Conservation (phyloP, 371 early-diverging fungal genomes). For the Actinomortierella ambigua region DNA sequence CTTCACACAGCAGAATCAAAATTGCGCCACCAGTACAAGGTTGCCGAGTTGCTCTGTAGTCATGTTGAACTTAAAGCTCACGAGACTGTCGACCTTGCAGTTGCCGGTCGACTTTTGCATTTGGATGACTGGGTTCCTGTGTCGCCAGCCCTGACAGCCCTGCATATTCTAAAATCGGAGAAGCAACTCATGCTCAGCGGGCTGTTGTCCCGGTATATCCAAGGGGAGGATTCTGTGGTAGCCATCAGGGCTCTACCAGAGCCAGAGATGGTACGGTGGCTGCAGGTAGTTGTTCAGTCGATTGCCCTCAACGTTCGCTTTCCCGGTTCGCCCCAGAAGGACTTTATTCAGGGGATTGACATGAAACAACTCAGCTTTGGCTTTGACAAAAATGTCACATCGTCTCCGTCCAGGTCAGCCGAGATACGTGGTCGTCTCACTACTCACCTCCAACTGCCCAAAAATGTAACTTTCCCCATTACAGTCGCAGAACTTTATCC, state of each 20-base stretch:
- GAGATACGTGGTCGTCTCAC: constrained; percentile 21
- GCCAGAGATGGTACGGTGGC: constrained; percentile 22
- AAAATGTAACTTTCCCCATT: constrained; percentile 44
- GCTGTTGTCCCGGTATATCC: constrained; percentile 35
- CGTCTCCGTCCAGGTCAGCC: constrained; percentile 11
- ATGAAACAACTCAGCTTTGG: constrained; percentile 32
- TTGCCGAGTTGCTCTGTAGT: constrained; percentile 28
- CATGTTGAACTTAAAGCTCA: constrained; percentile 23
- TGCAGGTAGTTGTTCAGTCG: constrained; percentile 21
- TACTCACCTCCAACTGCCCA: constrained; percentile 30
- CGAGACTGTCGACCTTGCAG: constrained; percentile 13
- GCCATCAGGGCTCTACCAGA: constrained; percentile 29
- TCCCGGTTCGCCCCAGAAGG: constrained; percentile 32
- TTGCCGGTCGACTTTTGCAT: constrained; percentile 37
- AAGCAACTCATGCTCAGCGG: constrained; percentile 31
- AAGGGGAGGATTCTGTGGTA: constrained; percentile 32
- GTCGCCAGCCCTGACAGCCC: no score
- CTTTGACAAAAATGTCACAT: constrained; percentile 5
- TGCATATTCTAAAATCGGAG: constrained; percentile 13
- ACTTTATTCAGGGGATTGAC: constrained; percentile 29
- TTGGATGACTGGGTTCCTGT: constrained; percentile 34
- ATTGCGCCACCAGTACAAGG: constrained; percentile 27
- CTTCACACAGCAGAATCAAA: neutral
- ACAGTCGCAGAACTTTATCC: constrained; percentile 6
- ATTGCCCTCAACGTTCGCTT: constrained; percentile 34